phyloP scores from a whole-genome alignment of 2,329 filamentous ascomycete genomes.

The Ophiocordyceps camponoti-leonardi region DNA sequence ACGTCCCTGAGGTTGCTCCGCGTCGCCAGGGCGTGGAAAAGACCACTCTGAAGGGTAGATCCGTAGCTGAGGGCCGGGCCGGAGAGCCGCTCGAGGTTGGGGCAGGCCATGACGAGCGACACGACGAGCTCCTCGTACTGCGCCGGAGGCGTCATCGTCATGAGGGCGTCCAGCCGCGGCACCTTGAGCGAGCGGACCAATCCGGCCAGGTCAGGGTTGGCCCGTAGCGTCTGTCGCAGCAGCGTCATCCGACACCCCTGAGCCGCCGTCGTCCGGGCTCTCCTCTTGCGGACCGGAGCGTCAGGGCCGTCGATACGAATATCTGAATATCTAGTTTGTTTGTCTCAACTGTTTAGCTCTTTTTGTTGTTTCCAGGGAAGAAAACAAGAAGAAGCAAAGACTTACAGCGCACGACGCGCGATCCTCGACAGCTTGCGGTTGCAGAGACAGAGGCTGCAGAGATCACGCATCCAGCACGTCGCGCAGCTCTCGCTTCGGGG shows the following conservation, averaged over 20 bases:
- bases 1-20: slow-evolving; percentile 37
- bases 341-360: background rate
- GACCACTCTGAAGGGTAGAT: slow-evolving; percentile 32
- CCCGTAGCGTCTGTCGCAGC: slow-evolving; percentile 38
- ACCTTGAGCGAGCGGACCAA: slow-evolving; percentile 41
- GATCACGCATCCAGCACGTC: slow-evolving; percentile 49
- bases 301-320: slow-evolving; percentile 43
- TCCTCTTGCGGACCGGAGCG: slow-evolving; percentile 36
- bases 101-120: slow-evolving; percentile 45
- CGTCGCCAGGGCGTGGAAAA: slow-evolving; percentile 43
- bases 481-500: slow-evolving; percentile 34
- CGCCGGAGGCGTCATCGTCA: slow-evolving; percentile 18
- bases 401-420: slow-evolving; percentile 33
- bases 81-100: slow-evolving; percentile 41
- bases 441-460: slow-evolving; percentile 30
- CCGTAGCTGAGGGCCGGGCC: slow-evolving; percentile 37
- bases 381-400: slow-evolving; percentile 1
- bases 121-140: slow-evolving; percentile 41
- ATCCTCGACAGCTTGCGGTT: slow-evolving; percentile 34
- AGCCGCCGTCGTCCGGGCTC: slow-evolving; percentile 30
- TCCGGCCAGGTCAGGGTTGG: slow-evolving; percentile 32
- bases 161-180: slow-evolving; percentile 23
- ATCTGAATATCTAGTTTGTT: slow-evolving; percentile 29
- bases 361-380: background rate
- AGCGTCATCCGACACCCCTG: slow-evolving; percentile 36